Base-by-base conservation (phyloP, 352 stramenopile genomes). In the Globisporangium cederbergense region DNA sequence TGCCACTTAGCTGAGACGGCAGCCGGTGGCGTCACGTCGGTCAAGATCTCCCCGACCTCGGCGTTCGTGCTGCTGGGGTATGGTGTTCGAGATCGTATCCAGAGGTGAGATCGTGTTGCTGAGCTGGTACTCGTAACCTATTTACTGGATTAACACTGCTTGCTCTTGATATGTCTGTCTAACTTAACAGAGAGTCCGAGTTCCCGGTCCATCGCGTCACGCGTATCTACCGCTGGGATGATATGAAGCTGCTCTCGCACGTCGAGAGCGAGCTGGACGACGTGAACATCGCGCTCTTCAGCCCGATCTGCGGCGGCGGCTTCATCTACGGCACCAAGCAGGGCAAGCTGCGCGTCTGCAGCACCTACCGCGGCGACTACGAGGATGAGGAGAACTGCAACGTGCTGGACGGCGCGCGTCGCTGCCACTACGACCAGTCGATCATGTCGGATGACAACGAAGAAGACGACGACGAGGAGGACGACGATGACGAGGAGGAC, bases 251-350 rank as follows among this genome's bases (percentile, higher is more conserved):
- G n/a, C 75, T 95, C 14, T 90, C 82, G 2, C 80, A 94, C 55
- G 81, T 97, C 10, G 84, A 95, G 60, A 92, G 83, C 43, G 85
- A 86, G 38, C 87, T 98, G 43, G 97, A 99, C 70, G 97, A 99
- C 80, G 96, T 99, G 36, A 99, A 99, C 74, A 99, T 99, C 78
- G 96, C 97, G 51, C 73, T 98, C 40, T 99, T 99, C 74, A 98
- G 98, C 79, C 97, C 97, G 8, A 91, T 98, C 61, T 96, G 93
- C 53, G 97, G 97, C 20, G 86, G 95, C 58, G 97, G 97, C 3
- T 98, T 99, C 72, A 83, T 99, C n/a, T 99, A 99, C 76, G 97
- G 97, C 53, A 99, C 97, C 16, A 98, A 98, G 60, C 95, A 98
- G 71, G 97, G 97, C 36, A 93, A 97, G 64, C 82, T 99, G 9